These are phyloP conservation scores for Prunus kanzakura DNA, from an alignment of 306 rosid species.

Conservation along the genomic window DNA sequence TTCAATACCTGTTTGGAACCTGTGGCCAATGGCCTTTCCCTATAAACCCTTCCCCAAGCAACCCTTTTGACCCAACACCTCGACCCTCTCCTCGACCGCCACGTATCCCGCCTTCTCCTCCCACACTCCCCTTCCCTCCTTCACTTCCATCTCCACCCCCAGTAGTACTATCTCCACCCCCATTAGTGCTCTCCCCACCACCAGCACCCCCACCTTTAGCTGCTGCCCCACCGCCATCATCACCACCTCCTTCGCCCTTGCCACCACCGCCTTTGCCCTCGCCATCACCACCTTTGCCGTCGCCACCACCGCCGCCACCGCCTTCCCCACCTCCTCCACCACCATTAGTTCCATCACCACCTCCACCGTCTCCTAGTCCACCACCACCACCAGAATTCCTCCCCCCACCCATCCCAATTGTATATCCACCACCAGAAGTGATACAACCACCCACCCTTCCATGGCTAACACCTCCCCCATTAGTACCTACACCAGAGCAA, in stretches of 20 bases:
- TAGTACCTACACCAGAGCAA: constrained; percentile 5
- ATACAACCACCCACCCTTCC: constrained; percentile 40
- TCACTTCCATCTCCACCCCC: constrained; percentile 15
- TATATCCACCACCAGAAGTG: constrained; percentile 34
- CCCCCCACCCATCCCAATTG: constrained; percentile 30
- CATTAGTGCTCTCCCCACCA: constrained; percentile 20
- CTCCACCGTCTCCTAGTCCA: constrained; percentile 7
- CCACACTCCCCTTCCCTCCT: constrained; percentile 22
- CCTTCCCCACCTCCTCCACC: constrained; percentile 25
- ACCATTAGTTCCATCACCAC: constrained; percentile 29
- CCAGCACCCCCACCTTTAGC: constrained; percentile 11
- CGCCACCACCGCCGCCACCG: too few species aligned
- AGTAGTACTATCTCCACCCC: background rate
- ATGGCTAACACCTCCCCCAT: constrained; percentile 43
- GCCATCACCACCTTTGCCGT: constrained; percentile 11
- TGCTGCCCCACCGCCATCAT: constrained; percentile 11
- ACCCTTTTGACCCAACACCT: constrained; percentile 63
- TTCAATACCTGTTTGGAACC: constrained; percentile 45
- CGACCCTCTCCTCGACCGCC: constrained; percentile 33
- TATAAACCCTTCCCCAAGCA: constrained; percentile 51
- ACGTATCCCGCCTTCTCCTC: constrained; percentile 33
- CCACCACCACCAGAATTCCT: constrained; percentile 13
- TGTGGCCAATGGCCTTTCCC: constrained; percentile 89
- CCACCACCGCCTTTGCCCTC: background rate
- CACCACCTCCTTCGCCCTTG: constrained; percentile 18